A percentile compares a stretch with the other conserved stretches of the same genome.
phyloP scores from a whole-genome alignment of 768 basidiomycete species.

The Mycena leptocephala region DNA sequence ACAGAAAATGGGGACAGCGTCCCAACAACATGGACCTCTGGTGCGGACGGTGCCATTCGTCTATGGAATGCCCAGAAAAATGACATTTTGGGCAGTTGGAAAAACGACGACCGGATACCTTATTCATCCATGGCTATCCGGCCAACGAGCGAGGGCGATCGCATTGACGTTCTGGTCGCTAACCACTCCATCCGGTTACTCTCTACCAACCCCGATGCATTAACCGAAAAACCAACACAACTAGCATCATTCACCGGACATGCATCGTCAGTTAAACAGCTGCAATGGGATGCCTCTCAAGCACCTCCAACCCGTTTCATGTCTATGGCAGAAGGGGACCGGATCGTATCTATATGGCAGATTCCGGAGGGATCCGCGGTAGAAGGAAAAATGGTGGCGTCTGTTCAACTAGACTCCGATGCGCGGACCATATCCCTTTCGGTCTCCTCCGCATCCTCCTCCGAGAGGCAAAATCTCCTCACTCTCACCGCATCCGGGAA shows the following conservation, averaged over 20 bases:
- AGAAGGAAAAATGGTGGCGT: conserved; percentile 71
- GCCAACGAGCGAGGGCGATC: conserved; percentile 55
- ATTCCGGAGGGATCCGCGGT: conserved; percentile 56
- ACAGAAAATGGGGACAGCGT: conserved; percentile 48
- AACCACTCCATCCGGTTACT: conserved; percentile 74
- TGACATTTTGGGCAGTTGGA: conserved; percentile 66
- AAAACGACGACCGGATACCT: conserved; percentile 72
- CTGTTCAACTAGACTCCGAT: conserved; percentile 76
- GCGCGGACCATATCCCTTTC: conserved; percentile 63
- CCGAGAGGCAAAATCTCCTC: conserved; percentile 60
- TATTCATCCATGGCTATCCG: conserved; percentile 68
- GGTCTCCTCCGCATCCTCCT: conserved; percentile 43
- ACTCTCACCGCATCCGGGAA: conserved; percentile 74
- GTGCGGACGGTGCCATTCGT: conserved; percentile 70
- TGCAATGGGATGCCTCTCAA: conserved; percentile 68
- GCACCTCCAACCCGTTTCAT: conserved; percentile 64
- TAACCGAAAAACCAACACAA: conserved; percentile 61
- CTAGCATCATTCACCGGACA: conserved; percentile 76
- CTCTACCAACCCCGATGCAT: conserved; percentile 51
- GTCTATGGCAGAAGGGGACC: conserved; percentile 75
- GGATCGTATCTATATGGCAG: conserved; percentile 76
- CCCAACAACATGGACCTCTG: conserved; percentile 68
- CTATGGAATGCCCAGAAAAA: conserved; percentile 72
- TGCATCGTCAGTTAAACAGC: conserved; percentile 67
- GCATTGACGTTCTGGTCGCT: conserved; percentile 68